phyloP scores from a whole-genome alignment of 257 asterid species.

The Solanum corneliomulleri region DNA sequence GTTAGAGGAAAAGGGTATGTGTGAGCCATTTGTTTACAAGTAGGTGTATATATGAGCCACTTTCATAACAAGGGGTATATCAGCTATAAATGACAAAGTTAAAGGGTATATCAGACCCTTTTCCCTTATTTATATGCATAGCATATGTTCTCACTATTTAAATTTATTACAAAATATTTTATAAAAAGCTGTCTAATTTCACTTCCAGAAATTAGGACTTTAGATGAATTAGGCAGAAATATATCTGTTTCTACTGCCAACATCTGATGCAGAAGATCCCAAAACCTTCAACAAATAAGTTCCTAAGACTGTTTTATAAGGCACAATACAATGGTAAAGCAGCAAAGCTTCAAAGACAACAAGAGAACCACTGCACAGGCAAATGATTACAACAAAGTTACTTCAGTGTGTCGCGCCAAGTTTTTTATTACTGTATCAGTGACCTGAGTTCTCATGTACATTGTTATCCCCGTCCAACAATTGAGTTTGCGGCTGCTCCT shows the following conservation, averaged over 20 bases:
- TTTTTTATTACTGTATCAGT: not conserved
- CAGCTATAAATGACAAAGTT: too few species aligned
- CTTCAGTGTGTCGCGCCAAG: not conserved
- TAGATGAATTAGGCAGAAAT: not conserved
- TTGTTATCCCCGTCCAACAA: conserved; percentile 21
- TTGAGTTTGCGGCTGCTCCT: conserved; percentile 17
- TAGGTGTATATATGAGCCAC: too few species aligned
- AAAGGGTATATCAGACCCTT: too few species aligned
- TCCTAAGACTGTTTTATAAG: not conserved
- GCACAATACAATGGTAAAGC: not conserved
- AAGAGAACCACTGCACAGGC: not conserved
- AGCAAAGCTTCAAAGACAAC: not conserved
- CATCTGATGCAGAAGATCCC: not conserved
- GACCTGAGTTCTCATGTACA: conserved; percentile 17
- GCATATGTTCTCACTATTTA: not conserved
- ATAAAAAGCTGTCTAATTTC: not conserved
- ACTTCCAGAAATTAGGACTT: not conserved
- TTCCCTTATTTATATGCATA: not conserved
- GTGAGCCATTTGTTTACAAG: too few species aligned
- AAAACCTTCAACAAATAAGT: not conserved
- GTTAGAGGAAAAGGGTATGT: too few species aligned
- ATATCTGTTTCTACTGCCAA: not conserved
- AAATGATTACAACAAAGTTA: not conserved
- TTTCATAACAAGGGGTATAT: too few species aligned
- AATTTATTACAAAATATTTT: not conserved